Base-by-base conservation (phyloP, 768 basidiomycete genomes). In the Trichaptum fuscoviolaceum region DNA sequence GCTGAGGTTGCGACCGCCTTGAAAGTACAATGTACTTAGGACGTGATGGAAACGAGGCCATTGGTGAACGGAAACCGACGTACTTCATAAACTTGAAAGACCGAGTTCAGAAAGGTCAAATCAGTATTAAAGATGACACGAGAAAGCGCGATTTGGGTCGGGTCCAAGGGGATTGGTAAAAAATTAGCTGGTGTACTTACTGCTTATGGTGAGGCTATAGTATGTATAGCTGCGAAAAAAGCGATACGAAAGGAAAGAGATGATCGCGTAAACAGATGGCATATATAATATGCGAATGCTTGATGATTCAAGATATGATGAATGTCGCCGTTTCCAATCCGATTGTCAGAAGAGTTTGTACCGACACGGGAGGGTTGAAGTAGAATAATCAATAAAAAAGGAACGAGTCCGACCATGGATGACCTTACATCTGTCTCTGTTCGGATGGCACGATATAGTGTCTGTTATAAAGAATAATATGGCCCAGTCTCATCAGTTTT, bases 181-280 rank as follows among this genome's bases (percentile, higher is more conserved):
- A 2, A 12, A 52, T 2, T 4, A 20, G 12, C 3, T 52, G 42
- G 10, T 15, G 20, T 24, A 72, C 84, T 63, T 65, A 86, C 85
- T 79, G 63, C 78, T 72, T 77, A 85, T 79, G 62, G 79, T 77
- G 58, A 86, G 80, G 35, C 77, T 78, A 70, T 86, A 86, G 71
- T 87, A 87, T 57, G 85, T 92, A 72, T 92, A 95, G 66, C 84
- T 78, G 42, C 92, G 85, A 79, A 92, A 95, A 77, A 79, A 95
- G 1, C 93, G 86, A 71, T 92, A 96, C 27, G 91, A 91, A 70
- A 92, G 84, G 79, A 95, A 96, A 0, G 92, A 92, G 63, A 95
- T 85, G 69, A 94, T 77, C 26, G 88, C 88, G 74, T 91, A 94
- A 57, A 94, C 81, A 0, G 87, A 84, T 1, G 93, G 92, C 91